phyloP scores from a whole-genome alignment of 225 moss, liverwort and hornwort genomes.

The Thuidium tamariscinum region DNA sequence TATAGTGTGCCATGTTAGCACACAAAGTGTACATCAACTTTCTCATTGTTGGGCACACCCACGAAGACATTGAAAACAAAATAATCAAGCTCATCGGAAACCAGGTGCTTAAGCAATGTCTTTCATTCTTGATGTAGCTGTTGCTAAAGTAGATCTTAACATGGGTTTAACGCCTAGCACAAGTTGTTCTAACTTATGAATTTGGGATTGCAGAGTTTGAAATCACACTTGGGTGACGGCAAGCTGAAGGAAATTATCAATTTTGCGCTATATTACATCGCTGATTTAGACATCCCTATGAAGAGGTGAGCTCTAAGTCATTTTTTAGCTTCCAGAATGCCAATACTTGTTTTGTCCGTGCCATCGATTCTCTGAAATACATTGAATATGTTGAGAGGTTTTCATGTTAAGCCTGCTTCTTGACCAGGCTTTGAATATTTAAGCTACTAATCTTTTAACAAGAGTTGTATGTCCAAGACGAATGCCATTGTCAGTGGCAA shows the following conservation, averaged over 20 bases:
- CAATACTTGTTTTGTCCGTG: neutral
- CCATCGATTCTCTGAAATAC: neutral
- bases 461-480: neutral
- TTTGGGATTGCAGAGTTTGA: slow-evolving; percentile 60
- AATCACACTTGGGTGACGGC: slow-evolving; percentile 58
- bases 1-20: no score
- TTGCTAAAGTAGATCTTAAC: neutral
- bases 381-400: neutral
- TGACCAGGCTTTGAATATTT: neutral
- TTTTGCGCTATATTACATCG: slow-evolving; percentile 80
- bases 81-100: slow-evolving; percentile 61
- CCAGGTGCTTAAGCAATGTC: slow-evolving; percentile 31
- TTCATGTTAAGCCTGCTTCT: neutral
- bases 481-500: neutral
- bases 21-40: no score
- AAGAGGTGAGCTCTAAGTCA: slow-evolving; percentile 56
- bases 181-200: neutral
- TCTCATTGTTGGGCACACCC: no score
- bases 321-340: neutral
- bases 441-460: neutral
- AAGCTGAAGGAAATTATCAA: slow-evolving; percentile 75
- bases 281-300: slow-evolving; percentile 87
- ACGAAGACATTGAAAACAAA: no score
- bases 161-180: neutral
- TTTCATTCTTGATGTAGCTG: neutral